A percentile compares a stretch with the other conserved stretches of the same genome.
phyloP scores from a whole-genome alignment of 129 eudicot species.

The Helianthus annuus region HanXRQr2.0-SUNRISE NC_035435.2:42630072-42630571 shows the following conservation, averaged over 20 bases:
- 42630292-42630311: slow-evolving; percentile 36
- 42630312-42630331: slow-evolving; percentile 1
- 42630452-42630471: no score
- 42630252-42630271: slow-evolving; percentile 69
- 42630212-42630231: slow-evolving; percentile 76
- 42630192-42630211: slow-evolving; percentile 70
- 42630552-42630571: no score
- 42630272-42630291: slow-evolving; percentile 52
- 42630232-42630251: slow-evolving; percentile 61
- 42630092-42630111: slow-evolving; percentile 57
- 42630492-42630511: no score
- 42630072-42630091: slow-evolving; percentile 81
- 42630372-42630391: no score
- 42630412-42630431: no score
- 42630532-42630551: no score
- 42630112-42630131: slow-evolving; percentile 61
- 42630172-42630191: slow-evolving; percentile 64
- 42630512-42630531: no score
- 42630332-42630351: slow-evolving; percentile 4
- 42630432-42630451: no score
- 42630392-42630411: no score
- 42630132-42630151: slow-evolving; percentile 61
- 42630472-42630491: no score
- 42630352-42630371: no score
- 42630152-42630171: slow-evolving; percentile 69